A percentile compares a stretch with the other conserved stretches of the same genome.
Evolutionary conservation across 2,329 filamentous ascomycete species (phyloP).

Genomic region (Neonectria sp.): DNA sequence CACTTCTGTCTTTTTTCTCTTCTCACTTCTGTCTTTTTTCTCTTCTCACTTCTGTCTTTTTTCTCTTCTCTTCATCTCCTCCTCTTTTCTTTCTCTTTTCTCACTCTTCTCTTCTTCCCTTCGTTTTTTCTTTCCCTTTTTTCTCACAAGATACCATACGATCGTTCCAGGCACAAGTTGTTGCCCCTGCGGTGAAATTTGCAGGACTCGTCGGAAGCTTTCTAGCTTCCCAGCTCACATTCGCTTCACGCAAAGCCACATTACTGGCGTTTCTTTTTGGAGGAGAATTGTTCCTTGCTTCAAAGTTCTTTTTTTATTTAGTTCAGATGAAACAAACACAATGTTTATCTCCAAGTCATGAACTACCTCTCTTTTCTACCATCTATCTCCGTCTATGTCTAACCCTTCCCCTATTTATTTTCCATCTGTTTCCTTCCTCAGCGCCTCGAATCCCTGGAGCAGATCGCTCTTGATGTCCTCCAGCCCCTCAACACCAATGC

Average conservation of each 20-base stretch:
- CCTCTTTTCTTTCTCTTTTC: not conserved
- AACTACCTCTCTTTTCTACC: not conserved
- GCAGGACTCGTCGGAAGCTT: not conserved
- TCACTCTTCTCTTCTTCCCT: conserved; percentile 1
- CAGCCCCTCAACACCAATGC: conserved; percentile 88
- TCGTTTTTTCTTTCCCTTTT: conserved; percentile 10
- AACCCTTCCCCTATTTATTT: conserved; percentile 22
- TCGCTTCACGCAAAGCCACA: not conserved
- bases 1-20: conserved; percentile 3
- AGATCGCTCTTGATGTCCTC: conserved; percentile 88
- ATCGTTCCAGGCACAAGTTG: conserved; percentile 1
- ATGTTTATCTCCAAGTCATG: not conserved
- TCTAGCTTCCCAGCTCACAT: not conserved
- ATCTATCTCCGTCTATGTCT: conserved; percentile 12
- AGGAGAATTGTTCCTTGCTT: not conserved
- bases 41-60: not conserved
- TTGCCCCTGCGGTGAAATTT: not conserved
- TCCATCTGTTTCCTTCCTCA: conserved; percentile 51
- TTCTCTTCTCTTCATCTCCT: not conserved
- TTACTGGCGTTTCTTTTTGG: not conserved
- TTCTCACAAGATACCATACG: conserved; percentile 2
- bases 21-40: conserved; percentile 6
- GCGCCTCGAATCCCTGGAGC: conserved; percentile 72
- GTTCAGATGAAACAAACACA: conserved; percentile 1
- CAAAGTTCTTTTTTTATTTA: not conserved